Conservation (phyloP, 345 rosid species). For the Bruguiera gymnorhiza region DNA sequence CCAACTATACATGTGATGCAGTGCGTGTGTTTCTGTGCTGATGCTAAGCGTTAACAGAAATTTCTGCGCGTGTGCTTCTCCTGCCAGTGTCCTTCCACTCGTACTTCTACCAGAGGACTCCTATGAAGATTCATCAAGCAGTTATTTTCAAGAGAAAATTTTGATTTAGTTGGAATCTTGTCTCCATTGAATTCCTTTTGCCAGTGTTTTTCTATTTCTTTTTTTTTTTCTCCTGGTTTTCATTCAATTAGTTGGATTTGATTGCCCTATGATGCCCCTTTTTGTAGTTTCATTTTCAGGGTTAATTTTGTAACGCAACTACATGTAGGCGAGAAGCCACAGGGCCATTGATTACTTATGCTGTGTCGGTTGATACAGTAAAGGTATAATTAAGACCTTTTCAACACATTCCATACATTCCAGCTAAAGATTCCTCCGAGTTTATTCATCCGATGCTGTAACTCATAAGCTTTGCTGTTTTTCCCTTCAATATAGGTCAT, state of each 20-base stretch:
- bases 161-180: not conserved
- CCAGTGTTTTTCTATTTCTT: not conserved
- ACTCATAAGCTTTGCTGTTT: not conserved
- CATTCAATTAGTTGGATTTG: not conserved
- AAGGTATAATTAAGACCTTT: not conserved
- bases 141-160: not conserved
- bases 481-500: not conserved
- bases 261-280: no score
- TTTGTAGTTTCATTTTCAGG: not conserved
- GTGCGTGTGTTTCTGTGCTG: no score
- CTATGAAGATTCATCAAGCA: not conserved
- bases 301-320: not conserved
- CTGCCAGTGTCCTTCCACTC: no score
- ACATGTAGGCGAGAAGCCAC: not conserved
- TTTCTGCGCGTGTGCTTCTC: no score
- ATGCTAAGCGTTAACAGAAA: no score
- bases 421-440: not conserved
- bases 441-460: not conserved
- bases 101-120: not conserved
- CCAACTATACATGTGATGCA: no score
- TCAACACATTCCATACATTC: not conserved
- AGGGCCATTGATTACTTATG: not conserved
- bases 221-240: not conserved
- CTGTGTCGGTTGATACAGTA: slow-evolving; percentile 2
- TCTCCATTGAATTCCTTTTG: not conserved